Evolutionary conservation across 2,329 filamentous ascomycete genomes (phyloP).

Genomic region (Zelopaecilomyces penicillatus): DNA sequence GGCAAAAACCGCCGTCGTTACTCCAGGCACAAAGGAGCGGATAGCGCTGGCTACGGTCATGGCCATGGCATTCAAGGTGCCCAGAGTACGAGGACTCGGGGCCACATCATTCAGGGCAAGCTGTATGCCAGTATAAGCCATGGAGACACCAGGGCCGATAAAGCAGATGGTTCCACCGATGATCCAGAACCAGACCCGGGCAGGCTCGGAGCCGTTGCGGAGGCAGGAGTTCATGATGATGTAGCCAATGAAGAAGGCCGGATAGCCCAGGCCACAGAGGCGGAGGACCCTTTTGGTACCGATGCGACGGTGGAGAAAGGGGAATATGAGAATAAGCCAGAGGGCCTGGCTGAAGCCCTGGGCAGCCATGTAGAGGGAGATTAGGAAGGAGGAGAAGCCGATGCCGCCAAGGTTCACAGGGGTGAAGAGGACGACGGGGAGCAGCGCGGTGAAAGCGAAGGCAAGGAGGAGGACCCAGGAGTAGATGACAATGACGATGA

Average conservation of each 20-base stretch:
- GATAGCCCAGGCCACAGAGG: constrained; percentile 46
- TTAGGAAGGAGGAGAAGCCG: constrained; percentile 52
- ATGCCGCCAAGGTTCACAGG: constrained; percentile 54
- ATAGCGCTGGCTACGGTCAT: constrained; percentile 53
- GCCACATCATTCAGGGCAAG: constrained; percentile 67
- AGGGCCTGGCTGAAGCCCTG: constrained; percentile 58
- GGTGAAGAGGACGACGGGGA: constrained; percentile 62
- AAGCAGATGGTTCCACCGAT: constrained; percentile 34
- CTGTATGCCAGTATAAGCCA: constrained; percentile 64
- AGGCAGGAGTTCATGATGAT: constrained; percentile 46
- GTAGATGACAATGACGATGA: constrained; percentile 57
- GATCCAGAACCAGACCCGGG: constrained; percentile 48
- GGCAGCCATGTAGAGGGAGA: constrained; percentile 57
- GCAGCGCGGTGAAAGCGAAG: constrained; percentile 62
- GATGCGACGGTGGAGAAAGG: constrained; percentile 53
- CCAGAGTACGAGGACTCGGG: constrained; percentile 55
- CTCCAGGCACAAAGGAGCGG: constrained; percentile 56
- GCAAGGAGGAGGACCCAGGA: constrained; percentile 60
- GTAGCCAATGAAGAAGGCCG: constrained; percentile 52
- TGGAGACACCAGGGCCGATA: constrained; percentile 51
- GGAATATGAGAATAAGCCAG: constrained; percentile 66
- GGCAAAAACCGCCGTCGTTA: constrained; percentile 61
- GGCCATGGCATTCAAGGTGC: constrained; percentile 57
- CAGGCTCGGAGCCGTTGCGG: constrained; percentile 25
- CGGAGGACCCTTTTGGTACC: constrained; percentile 60